Evolutionary conservation across 331 rosid genomes (phyloP), one percentile per base, ranked within the genome.

Genomic region (Acacia pycnantha): DNA sequence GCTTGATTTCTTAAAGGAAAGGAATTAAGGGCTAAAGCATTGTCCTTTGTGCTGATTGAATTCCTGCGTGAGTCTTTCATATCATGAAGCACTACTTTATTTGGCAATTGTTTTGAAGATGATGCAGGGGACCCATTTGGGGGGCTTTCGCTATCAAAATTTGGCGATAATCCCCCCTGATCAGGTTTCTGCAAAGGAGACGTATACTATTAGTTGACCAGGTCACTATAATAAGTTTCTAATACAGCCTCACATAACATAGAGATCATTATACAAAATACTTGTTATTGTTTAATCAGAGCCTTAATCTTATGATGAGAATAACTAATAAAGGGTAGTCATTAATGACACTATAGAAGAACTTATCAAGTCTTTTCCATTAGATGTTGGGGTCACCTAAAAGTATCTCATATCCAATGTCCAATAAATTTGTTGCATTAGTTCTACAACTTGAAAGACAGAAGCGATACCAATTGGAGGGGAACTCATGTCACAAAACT

Each of bases 1-100:
- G 97, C 98, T 89, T 94, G 97, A 37, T 92, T 92, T 84, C 81
- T 88, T 84, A 85, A 91, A 2, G 91, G 93, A 86, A 74, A 87
- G 71, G 94, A 92, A 84, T 86, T 85, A 24, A 81, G 58, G 37
- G 94, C 82, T 78, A 89, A 79, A 79, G 89, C 92, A 77, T 84
- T 90, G 79, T 85, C 94, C 86, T 64, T 88, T 84, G 83, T 90
- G 81, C 94, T 82, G 83, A 86, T 82, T 74, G 95, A 94, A 85
- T 82, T 89, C 81, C 98, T 90, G 70, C 74, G 78, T 51, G 87
- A 91, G 82, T 87, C 92, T 85, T 94, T 92, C 87, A 79, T 31
- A 61, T 88, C 98, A 84, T 75, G 54, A 64, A 72, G 86, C 74
- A 58, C 80, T 67, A 89, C 84, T 87, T 82, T 85, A 76, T 26